Percentiles rank a stretch among this genome's conserved stretches.
phyloP scores from a whole-genome alignment of 176 grass and related monocot genomes.

The Pontederia paniculata region DNA sequence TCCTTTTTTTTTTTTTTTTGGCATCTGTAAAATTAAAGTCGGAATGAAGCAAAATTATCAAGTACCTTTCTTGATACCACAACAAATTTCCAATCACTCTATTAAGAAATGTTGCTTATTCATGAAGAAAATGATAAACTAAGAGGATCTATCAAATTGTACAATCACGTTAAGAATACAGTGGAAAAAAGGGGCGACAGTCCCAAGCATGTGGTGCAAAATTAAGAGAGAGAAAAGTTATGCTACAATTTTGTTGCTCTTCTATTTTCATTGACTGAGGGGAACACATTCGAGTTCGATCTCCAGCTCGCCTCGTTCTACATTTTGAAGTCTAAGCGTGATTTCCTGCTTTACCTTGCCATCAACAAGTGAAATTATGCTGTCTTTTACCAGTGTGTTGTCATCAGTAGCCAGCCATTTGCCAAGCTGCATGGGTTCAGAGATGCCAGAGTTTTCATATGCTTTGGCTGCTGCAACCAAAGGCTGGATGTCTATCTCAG shows the following conservation, averaged over 20 bases:
- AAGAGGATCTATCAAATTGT: too few relatives aligned
- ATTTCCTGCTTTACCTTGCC: slow-evolving; percentile 73
- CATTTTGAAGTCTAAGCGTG: slow-evolving; percentile 68
- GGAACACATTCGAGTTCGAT: slow-evolving; percentile 96
- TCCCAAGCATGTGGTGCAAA: background rate
- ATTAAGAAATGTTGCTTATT: too few relatives aligned
- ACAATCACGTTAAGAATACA: too few relatives aligned
- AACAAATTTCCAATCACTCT: too few relatives aligned
- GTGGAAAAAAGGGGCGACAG: too few relatives aligned
- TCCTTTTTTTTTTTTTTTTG: too few relatives aligned
- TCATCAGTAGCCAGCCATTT: slow-evolving; percentile 56
- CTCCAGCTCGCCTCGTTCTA: slow-evolving; percentile 71
- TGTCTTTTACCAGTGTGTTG: slow-evolving; percentile 48
- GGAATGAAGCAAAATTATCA: too few relatives aligned
- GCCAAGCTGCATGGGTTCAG: slow-evolving; percentile 44
- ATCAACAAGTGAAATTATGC: slow-evolving; percentile 40
- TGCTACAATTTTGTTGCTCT: background rate
- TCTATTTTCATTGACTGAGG: slow-evolving; percentile 48
- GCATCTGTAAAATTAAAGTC: too few relatives aligned
- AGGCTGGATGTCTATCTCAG: slow-evolving; percentile 73
- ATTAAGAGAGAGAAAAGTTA: background rate
- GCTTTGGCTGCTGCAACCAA: slow-evolving; percentile 67
- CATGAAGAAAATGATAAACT: too few relatives aligned
- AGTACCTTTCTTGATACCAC: too few relatives aligned
- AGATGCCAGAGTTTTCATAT: slow-evolving; percentile 37